A percentile compares a stretch with the other conserved stretches of the same genome.
These are phyloP conservation scores for Penicillium oxalicum DNA, from an alignment of 2,329 filamentous ascomycete species.

Conservation along the genomic window DNA sequence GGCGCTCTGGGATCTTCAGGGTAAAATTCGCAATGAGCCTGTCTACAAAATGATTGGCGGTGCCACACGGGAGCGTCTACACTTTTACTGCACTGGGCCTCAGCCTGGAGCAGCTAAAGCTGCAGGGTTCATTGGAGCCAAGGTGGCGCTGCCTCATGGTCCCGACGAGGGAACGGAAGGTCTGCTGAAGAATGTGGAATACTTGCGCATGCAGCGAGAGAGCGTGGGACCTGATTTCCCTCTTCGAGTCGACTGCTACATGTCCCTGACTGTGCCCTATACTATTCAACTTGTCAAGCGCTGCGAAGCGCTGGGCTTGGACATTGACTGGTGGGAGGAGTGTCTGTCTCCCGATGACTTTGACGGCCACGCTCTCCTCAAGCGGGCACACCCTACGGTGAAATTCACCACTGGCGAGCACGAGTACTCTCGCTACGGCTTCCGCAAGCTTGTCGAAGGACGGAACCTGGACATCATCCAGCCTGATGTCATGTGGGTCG, in stretches of 20 bases:
- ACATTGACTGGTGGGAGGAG: slow-evolving; percentile 98
- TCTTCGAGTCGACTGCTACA: slow-evolving; percentile 94
- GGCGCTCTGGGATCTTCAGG: slow-evolving; percentile 84
- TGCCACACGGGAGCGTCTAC: slow-evolving; percentile 71
- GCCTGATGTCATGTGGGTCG: slow-evolving; percentile 96
- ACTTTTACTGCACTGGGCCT: slow-evolving; percentile 94
- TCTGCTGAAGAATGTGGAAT: slow-evolving; percentile 83
- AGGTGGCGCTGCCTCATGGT: slow-evolving; percentile 84
- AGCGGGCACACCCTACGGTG: slow-evolving; percentile 79
- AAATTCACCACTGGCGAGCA: slow-evolving; percentile 97
- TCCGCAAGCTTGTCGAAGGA: slow-evolving; percentile 87
- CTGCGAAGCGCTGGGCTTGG: slow-evolving; percentile 69
- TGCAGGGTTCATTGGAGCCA: slow-evolving; percentile 87
- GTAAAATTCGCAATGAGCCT: slow-evolving; percentile 85
- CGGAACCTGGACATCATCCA: slow-evolving; percentile 92
- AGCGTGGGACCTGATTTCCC: slow-evolving; percentile 84
- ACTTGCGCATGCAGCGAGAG: slow-evolving; percentile 76
- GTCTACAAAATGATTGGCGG: slow-evolving; percentile 93
- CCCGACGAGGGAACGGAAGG: slow-evolving; percentile 80
- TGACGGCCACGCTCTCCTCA: slow-evolving; percentile 83
- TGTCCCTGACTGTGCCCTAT: slow-evolving; percentile 88
- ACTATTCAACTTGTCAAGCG: slow-evolving; percentile 85
- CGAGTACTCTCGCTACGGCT: slow-evolving; percentile 89
- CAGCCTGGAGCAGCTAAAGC: slow-evolving; percentile 71
- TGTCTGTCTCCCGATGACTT: slow-evolving; percentile 86